A percentile compares a stretch with the other conserved stretches of the same genome.
phyloP scores from a whole-genome alignment of 164 flowering plant genomes.

The Taxillus chinensis region DNA sequence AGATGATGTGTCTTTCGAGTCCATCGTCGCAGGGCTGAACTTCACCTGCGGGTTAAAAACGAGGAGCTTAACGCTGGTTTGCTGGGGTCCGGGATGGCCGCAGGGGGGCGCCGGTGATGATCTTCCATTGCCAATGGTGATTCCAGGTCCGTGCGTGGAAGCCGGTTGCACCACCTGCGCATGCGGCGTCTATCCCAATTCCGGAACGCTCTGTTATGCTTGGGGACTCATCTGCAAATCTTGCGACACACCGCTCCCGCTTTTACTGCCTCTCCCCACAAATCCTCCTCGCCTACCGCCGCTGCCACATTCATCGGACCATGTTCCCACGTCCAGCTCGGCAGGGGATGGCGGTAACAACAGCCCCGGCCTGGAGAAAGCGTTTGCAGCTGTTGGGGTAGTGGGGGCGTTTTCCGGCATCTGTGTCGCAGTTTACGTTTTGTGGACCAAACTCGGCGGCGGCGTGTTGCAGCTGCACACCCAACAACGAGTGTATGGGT shows the following conservation, averaged over 20 bases:
- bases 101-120: not conserved
- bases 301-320: not conserved
- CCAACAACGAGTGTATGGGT: too few relatives aligned
- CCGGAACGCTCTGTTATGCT: not conserved
- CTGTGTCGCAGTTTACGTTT: conserved; percentile 8
- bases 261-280: not conserved
- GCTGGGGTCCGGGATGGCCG: not conserved
- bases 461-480: not conserved
- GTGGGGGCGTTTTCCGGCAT: conserved; percentile 22
- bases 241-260: not conserved
- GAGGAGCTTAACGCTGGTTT: not conserved
- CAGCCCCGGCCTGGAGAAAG: conserved; percentile 2
- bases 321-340: too few relatives aligned
- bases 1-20: not conserved
- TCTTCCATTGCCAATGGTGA: not conserved
- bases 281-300: not conserved
- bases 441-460: conserved; percentile 11
- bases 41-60: conserved; percentile 1
- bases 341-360: too few relatives aligned
- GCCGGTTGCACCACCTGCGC: not conserved
- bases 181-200: conserved; percentile 2
- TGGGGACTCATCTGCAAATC: not conserved
- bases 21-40: not conserved
- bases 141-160: not conserved
- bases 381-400: conserved; percentile 17